Evolutionary conservation across 2,329 filamentous ascomycete genomes (phyloP).

Genomic region (Botryotinia narcissicola): DNA sequence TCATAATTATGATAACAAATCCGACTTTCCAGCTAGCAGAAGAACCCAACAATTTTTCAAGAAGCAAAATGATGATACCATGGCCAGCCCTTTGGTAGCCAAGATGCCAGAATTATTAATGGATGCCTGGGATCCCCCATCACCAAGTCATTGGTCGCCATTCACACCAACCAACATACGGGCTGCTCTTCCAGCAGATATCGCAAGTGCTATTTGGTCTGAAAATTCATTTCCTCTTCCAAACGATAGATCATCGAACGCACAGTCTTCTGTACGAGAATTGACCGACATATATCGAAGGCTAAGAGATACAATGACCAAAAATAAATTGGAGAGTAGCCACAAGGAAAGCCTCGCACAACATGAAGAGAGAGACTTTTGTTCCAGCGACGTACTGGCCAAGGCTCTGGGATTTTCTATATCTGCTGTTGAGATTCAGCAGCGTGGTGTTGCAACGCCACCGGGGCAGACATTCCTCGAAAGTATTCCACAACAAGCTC

Average conservation of each 20-base stretch:
- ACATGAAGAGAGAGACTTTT: constrained; percentile 42
- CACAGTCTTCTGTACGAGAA: constrained; percentile 47
- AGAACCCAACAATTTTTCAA: constrained; percentile 31
- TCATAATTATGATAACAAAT: constrained; percentile 10
- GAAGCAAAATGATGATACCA: constrained; percentile 31
- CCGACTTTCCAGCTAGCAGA: constrained; percentile 17
- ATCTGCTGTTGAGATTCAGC: constrained; percentile 84
- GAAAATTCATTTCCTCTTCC: constrained; percentile 41
- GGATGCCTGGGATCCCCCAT: constrained; percentile 33
- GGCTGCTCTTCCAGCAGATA: constrained; percentile 33
- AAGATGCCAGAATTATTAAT: constrained; percentile 35
- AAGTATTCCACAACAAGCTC: constrained; percentile 75
- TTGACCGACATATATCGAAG: constrained; percentile 60
- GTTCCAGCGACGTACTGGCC: constrained; percentile 58
- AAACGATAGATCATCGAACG: constrained; percentile 41
- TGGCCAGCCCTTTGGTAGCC: constrained; percentile 28
- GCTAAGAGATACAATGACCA: constrained; percentile 55
- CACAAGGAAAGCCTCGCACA: not conserved
- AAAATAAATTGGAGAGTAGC: constrained; percentile 50
- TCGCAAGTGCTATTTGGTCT: constrained; percentile 30
- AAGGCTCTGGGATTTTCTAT: constrained; percentile 78
- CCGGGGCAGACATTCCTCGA: constrained; percentile 74
- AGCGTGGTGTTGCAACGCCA: constrained; percentile 76
- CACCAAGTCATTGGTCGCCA: constrained; percentile 28
- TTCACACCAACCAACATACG: constrained; percentile 22